phyloP scores from a whole-genome alignment of 2,329 filamentous ascomycete genomes.

The Talaromyces funiculosus region DNA sequence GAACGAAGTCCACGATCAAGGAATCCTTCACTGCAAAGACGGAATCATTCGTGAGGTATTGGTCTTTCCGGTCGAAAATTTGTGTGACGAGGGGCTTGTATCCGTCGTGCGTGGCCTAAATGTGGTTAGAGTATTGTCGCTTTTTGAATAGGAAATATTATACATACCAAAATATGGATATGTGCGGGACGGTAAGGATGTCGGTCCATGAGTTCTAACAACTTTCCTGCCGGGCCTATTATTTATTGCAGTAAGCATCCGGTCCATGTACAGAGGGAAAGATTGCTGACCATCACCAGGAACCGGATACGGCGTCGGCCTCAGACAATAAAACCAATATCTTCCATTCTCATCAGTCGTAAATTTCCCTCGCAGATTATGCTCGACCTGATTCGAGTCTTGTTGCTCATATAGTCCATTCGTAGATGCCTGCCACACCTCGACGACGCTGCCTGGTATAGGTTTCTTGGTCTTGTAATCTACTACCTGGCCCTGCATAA shows the following conservation, averaged over 20 bases:
- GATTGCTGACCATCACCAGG: conserved; percentile 44
- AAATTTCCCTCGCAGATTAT: conserved; percentile 70
- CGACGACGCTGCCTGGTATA: conserved; percentile 60
- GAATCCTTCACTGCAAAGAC: conserved; percentile 58
- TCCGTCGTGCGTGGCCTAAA: conserved; percentile 43
- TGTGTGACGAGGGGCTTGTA: conserved; percentile 70
- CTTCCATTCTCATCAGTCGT: conserved; percentile 59
- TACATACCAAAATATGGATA: conserved; percentile 46
- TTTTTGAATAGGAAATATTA: not conserved
- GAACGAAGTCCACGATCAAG: conserved; percentile 53
- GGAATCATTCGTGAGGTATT: conserved; percentile 55
- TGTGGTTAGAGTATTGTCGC: not conserved
- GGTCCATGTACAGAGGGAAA: conserved; percentile 9
- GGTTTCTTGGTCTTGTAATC: conserved; percentile 58
- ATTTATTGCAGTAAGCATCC: not conserved
- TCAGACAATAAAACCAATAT: conserved; percentile 58
- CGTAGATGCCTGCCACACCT: conserved; percentile 74
- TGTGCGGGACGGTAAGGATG: conserved; percentile 59
- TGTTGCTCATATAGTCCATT: conserved; percentile 71
- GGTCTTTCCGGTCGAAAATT: conserved; percentile 64
- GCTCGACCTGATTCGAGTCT: conserved; percentile 62
- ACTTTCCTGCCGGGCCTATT: conserved; percentile 52
- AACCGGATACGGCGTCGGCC: conserved; percentile 55
- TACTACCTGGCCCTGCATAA: conserved; percentile 59
- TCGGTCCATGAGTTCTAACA: conserved; percentile 54